Conservation (phyloP, 177 flowering plant genomes). For the Vitis hybrid region DNA sequence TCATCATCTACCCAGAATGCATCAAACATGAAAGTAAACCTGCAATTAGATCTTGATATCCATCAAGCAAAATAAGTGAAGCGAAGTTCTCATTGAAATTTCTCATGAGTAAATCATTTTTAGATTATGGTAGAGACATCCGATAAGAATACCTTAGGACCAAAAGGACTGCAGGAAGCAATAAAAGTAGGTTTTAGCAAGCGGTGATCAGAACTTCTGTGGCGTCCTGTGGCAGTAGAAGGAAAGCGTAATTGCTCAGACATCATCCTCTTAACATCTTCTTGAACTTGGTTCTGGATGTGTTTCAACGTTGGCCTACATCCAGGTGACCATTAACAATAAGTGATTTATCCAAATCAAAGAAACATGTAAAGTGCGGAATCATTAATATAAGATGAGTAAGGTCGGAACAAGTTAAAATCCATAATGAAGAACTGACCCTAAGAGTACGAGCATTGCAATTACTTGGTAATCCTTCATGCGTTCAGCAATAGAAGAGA, state of each 20-base stretch:
- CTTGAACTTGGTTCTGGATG: slow-evolving; percentile 58
- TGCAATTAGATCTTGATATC: background rate
- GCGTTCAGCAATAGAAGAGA: slow-evolving; percentile 45
- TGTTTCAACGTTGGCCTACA: slow-evolving; percentile 72
- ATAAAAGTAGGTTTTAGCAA: slow-evolving; percentile 54
- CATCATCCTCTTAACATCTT: slow-evolving; percentile 82
- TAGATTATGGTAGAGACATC: background rate
- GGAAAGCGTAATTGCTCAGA: slow-evolving; percentile 52
- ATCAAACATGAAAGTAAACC: background rate
- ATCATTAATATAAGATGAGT: background rate
- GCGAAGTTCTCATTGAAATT: background rate
- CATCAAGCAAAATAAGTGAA: background rate
- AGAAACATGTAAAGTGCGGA: background rate
- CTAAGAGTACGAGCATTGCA: slow-evolving; percentile 82
- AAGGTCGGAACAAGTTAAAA: background rate
- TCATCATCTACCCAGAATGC: background rate
- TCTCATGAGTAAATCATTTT: background rate
- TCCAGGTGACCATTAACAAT: slow-evolving; percentile 16
- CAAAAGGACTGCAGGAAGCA: slow-evolving; percentile 84
- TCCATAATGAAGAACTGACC: slow-evolving; percentile 44
- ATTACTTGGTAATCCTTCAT: slow-evolving; percentile 85
- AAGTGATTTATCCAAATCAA: background rate
- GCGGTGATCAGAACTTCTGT: slow-evolving; percentile 14
- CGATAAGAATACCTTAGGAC: slow-evolving; percentile 62
- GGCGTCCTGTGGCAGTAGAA: slow-evolving; percentile 23